Conservation (phyloP, 495 filamentous ascomycete genomes). For the Podospora anserina region DNA sequence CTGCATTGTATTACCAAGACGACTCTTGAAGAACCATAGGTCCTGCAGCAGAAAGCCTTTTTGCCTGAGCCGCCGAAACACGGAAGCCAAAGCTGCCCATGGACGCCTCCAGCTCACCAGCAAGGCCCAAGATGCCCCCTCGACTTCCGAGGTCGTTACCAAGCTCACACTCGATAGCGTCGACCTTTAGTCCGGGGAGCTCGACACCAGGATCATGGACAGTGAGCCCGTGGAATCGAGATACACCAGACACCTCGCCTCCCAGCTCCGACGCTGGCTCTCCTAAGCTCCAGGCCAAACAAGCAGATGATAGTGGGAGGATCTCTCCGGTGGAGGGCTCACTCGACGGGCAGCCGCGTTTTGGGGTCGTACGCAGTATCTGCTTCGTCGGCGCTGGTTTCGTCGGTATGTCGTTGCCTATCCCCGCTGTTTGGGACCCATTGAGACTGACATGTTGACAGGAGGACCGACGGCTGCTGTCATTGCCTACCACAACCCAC, state of each 20-base stretch:
- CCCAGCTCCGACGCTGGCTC: slow-evolving; percentile 25
- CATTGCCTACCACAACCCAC: slow-evolving; percentile 67
- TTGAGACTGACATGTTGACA: slow-evolving; percentile 25
- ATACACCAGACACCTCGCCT: slow-evolving; percentile 27
- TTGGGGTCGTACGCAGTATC: slow-evolving; percentile 45
- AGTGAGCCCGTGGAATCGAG: slow-evolving; percentile 22
- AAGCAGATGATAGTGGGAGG: slow-evolving; percentile 9
- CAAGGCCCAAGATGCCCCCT: slow-evolving; percentile 8
- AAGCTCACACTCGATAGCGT: slow-evolving; percentile 28
- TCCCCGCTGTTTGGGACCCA: neutral
- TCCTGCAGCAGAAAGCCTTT: neutral
- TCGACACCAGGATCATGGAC: slow-evolving; percentile 27
- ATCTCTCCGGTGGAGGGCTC: slow-evolving; percentile 13
- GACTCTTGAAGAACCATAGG: neutral
- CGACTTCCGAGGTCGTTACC: slow-evolving; percentile 22
- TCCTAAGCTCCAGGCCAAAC: slow-evolving; percentile 23
- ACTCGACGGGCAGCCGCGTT: neutral
- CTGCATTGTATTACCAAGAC: neutral
- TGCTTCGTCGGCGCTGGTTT: slow-evolving; percentile 37
- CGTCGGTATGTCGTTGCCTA: slow-evolving; percentile 22
- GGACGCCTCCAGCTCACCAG: slow-evolving; percentile 9
- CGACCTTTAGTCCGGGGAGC: slow-evolving; percentile 22
- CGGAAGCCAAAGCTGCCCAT: slow-evolving; percentile 8
- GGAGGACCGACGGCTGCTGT: slow-evolving; percentile 75
- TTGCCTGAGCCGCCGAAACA: neutral